phyloP scores from a whole-genome alignment of 2,329 filamentous ascomycete genomes.

The Bipolaris oryzae region DNA sequence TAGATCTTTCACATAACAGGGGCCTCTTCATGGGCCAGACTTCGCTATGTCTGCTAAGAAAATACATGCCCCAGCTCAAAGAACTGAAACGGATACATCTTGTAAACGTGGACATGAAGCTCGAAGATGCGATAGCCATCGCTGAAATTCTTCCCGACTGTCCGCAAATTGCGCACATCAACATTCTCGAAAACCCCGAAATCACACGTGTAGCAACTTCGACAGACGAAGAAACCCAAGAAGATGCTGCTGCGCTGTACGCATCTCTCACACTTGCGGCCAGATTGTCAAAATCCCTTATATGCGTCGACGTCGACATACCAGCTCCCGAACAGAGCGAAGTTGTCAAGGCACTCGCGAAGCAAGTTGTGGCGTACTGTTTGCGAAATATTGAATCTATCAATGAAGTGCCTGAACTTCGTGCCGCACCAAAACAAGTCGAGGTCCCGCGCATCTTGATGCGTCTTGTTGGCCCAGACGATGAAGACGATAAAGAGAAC shows the following conservation, averaged over 20 bases:
- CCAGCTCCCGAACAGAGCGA: conserved; percentile 83
- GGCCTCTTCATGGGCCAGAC: conserved; percentile 79
- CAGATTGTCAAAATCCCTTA: conserved; percentile 78
- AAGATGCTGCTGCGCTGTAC: conserved; percentile 93
- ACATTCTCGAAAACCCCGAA: conserved; percentile 79
- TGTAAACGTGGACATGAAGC: conserved; percentile 78
- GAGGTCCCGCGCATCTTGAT: conserved; percentile 82
- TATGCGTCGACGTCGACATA: conserved; percentile 91
- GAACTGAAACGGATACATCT: conserved; percentile 85
- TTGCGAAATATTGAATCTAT: conserved; percentile 86
- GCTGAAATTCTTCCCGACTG: conserved; percentile 90
- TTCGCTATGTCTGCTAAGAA: conserved; percentile 74
- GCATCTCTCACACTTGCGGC: conserved; percentile 89
- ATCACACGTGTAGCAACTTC: conserved; percentile 74
- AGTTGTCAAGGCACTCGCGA: conserved; percentile 87
- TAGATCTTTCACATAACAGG: conserved; percentile 90
- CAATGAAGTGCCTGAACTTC: conserved; percentile 67
- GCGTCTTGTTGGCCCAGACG: conserved; percentile 79
- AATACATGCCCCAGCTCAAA: conserved; percentile 81
- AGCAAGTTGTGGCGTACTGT: conserved; percentile 93
- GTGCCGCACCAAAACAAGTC: conserved; percentile 57
- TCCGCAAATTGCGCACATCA: conserved; percentile 80
- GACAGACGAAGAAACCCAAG: conserved; percentile 78
- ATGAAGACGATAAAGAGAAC: conserved; percentile 57
- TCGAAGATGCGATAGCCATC: conserved; percentile 88